Conservation (phyloP, 306 rosid genomes). For the Phaseolus lunatus region DNA sequence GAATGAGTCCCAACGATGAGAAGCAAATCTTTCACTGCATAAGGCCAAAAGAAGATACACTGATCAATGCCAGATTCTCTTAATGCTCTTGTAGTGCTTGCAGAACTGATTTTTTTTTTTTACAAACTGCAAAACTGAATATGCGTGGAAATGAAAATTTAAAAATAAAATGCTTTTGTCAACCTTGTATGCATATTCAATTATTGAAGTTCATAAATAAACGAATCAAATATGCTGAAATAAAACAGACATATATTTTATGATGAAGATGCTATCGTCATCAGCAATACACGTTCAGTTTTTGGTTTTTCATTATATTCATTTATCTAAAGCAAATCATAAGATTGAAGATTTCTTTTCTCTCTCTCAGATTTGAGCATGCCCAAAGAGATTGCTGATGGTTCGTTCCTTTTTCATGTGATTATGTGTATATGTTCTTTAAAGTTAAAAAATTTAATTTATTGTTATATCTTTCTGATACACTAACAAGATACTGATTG, state of each 20-base stretch:
- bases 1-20: too few relatives aligned
- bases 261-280: slow-evolving; percentile 12
- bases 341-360: neutral
- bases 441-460: too few relatives aligned
- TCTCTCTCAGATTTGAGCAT: neutral
- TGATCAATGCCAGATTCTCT: neutral
- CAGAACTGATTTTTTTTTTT: too few relatives aligned
- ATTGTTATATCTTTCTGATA: too few relatives aligned
- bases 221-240: slow-evolving; percentile 1
- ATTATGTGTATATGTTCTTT: too few relatives aligned
- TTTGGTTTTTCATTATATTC: neutral
- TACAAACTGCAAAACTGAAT: neutral
- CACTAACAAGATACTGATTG: too few relatives aligned
- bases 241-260: neutral
- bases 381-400: neutral
- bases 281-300: neutral
- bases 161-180: neutral
- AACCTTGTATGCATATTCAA: neutral
- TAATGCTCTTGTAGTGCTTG: neutral
- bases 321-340: neutral
- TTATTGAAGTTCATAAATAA: slow-evolving; percentile 2
- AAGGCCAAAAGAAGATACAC: neutral
- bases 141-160: neutral
- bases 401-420: neutral
- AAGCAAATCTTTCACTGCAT: neutral